Evolutionary conservation across 495 filamentous ascomycete species (phyloP), one percentile per base, ranked within the genome.

Genomic region (Staphylotrichum tortipilum): DNA sequence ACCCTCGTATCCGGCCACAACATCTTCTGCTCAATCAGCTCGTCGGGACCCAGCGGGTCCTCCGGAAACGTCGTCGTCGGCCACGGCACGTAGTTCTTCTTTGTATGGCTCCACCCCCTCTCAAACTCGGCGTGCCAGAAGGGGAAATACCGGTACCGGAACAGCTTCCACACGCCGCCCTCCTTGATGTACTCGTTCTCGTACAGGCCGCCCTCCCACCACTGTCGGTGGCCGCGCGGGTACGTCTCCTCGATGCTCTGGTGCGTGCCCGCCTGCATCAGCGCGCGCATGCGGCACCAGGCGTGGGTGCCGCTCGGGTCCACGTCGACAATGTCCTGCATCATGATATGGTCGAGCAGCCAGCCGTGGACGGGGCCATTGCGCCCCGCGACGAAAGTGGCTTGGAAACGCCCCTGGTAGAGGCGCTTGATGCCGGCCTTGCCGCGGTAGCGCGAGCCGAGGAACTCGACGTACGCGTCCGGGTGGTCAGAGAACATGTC

Each of bases 141-240:
- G 7, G 75, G 75, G 52, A 78, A 79, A 57, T 79, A 78, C 41
- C 73, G 69, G 52, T 77, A 69, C 21, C 74, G 59, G 58, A 74
- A 75, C 34, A 79, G 64, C 65, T 76, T 76, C 76, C 76, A 79
- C 23, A 68, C 63, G 14, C 76, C 76, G 52, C 73, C 61, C 52
- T 78, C 73, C 62, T 79, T 79, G 60, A 77, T 69, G 58, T 79
- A 79, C 59, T 79, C 76, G 54, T 79, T 79, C 63, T 79, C 76
- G 61, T 79, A 79, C 47, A 79, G 60, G 5, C 76, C 76, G 19
- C 76, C 76, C 53, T 78, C 75, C 72, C 75, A 78, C 75, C 75
- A 78, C 54, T 79, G 75, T 7, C 68, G 62, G 40, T 74, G 66
- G 7, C 75, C 75, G 35, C 69, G 63, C 6, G 76, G 75, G 49